A percentile compares a stretch with the other conserved stretches of the same genome.
Conservation (phyloP, 208 protist genomes). For the Crithidia brevicula region DNA sequence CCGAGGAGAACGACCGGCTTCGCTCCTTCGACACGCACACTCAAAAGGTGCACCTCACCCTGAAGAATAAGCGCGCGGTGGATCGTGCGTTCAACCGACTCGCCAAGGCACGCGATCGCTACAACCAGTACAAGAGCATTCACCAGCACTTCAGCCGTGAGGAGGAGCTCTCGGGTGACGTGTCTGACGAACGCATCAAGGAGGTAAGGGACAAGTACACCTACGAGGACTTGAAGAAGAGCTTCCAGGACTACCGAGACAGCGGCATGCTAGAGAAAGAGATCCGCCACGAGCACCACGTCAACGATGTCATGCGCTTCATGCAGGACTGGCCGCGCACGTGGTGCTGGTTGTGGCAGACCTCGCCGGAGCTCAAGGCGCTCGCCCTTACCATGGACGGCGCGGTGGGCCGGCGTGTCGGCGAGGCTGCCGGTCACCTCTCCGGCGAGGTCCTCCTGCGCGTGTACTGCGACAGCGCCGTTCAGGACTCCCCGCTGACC, state of each 20-base stretch:
- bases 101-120: conserved; percentile 43
- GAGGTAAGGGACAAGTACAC: conserved; percentile 48
- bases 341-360: conserved; percentile 55
- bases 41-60: conserved; percentile 47
- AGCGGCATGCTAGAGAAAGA: conserved; percentile 70
- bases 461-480: conserved; percentile 65
- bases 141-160: conserved; percentile 35
- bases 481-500: conserved; percentile 53
- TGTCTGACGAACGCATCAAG: conserved; percentile 45
- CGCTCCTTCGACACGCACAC: conserved; percentile 37
- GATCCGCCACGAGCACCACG: conserved; percentile 60
- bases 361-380: conserved; percentile 36
- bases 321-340: conserved; percentile 69
- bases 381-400: conserved; percentile 35
- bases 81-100: conserved; percentile 64
- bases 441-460: conserved; percentile 74
- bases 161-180: conserved; percentile 51
- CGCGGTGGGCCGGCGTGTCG: conserved; percentile 50
- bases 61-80: conserved; percentile 52
- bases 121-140: conserved; percentile 48
- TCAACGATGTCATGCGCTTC: conserved; percentile 65
- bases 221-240: conserved; percentile 53
- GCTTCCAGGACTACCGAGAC: conserved; percentile 66
- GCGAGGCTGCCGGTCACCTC: conserved; percentile 67
- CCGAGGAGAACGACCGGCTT: conserved; percentile 32